A percentile compares a stretch with the other conserved stretches of the same genome.
These are phyloP conservation scores for Trichaptum fuscoviolaceum DNA, from an alignment of 768 basidiomycete species.

Conservation along the genomic window DNA sequence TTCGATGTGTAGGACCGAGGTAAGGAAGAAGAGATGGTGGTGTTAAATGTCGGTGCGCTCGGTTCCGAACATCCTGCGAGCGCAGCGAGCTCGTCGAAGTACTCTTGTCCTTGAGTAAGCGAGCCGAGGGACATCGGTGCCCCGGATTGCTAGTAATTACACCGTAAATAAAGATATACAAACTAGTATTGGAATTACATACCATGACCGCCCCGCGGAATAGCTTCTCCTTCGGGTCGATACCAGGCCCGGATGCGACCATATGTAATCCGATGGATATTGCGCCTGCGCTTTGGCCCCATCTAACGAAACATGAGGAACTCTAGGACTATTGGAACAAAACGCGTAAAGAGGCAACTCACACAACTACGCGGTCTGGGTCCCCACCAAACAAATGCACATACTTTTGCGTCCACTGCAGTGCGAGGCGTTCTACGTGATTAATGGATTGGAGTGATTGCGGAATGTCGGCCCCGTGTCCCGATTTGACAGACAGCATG, in stretches of 20 bases:
- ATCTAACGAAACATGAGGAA: conserved; percentile 12
- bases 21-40: not conserved
- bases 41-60: not conserved
- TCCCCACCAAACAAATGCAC: conserved; percentile 63
- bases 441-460: not conserved
- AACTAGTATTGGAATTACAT: not conserved
- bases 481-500: not conserved
- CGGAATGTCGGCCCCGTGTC: not conserved
- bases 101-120: conserved; percentile 10
- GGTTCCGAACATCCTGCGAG: conserved; percentile 11
- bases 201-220: conserved; percentile 18
- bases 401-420: conserved; percentile 65
- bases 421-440: conserved; percentile 46
- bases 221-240: conserved; percentile 11
- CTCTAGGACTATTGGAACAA: not conserved
- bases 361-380: conserved; percentile 54
- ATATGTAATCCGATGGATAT: conserved; percentile 17
- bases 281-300: conserved; percentile 19
- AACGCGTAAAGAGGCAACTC: conserved; percentile 6
- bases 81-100: conserved; percentile 14
- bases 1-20: conserved; percentile 5
- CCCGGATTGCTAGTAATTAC: conserved; percentile 15
- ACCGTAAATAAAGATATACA: not conserved
- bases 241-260: conserved; percentile 16
- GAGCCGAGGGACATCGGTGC: conserved; percentile 9